Conservation (phyloP, 306 rosid genomes). For the Quillaja saponaria region DNA sequence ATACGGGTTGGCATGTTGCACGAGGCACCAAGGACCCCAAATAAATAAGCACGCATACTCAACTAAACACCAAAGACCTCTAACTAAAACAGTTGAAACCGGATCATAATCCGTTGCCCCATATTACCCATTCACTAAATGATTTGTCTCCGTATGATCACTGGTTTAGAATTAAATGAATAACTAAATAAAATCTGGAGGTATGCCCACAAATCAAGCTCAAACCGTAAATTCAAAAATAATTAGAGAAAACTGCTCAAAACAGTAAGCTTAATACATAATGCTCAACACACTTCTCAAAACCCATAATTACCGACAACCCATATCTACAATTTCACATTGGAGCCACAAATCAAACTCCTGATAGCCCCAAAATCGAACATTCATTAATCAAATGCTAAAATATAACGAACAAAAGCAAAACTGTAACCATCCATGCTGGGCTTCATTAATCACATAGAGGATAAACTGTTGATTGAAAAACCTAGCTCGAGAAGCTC, state of each 20-base stretch:
- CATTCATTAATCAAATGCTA: no score
- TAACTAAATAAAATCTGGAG: neutral
- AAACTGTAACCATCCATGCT: constrained; percentile 4
- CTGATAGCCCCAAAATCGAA: neutral
- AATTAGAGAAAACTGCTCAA: no score
- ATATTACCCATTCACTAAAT: constrained; percentile 8
- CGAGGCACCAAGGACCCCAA: neutral
- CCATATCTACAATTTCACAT: constrained; percentile 30
- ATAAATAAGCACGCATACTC: neutral
- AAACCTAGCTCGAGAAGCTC: constrained; percentile 30
- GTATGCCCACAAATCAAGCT: neutral
- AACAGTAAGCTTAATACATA: neutral
- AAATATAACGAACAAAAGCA: neutral
- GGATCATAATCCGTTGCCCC: constrained; percentile 8
- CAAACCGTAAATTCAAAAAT: neutral
- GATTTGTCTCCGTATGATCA: constrained; percentile 23
- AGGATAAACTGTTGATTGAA: constrained; percentile 5
- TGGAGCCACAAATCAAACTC: constrained; percentile 24
- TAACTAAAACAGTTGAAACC: constrained; percentile 12
- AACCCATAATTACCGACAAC: constrained; percentile 24
- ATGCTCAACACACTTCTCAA: constrained; percentile 24
- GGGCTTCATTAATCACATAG: constrained; percentile 3
- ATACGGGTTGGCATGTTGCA: neutral
- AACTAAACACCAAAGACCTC: neutral
- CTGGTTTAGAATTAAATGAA: constrained; percentile 9